Base-by-base conservation (phyloP, 345 rosid species). In the Mallotus nudiflorus region DNA sequence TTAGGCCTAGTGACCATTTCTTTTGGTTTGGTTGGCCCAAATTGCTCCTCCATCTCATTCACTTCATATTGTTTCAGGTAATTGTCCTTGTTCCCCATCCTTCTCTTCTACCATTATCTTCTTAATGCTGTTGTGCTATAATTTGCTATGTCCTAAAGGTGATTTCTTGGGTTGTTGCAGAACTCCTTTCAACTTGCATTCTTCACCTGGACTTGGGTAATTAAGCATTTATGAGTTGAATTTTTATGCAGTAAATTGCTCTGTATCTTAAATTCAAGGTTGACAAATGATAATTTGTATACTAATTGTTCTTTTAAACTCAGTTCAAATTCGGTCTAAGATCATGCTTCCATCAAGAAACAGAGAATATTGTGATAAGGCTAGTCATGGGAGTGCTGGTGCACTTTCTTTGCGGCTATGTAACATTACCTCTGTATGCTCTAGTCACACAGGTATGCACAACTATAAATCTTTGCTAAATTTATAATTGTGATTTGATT, bases 201-300 rank as follows among this genome's bases (percentile, higher is more conserved):
- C 80, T 90, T 92, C 78, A 87, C 89, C 19, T 90, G 98, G 98
- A 90, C 93, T 73, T 86, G 89, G 83, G 96, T 92, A 87, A 81
- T 83, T n/a, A 52, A 48, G 51, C 35, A 55, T 66, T 12, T 35
- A 55, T 29, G 28, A 37, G 0, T 29, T 49, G 16, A 37, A 59
- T 1, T 15, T 29, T 52, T 11, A 22, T 14, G 5, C n/a, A n/a
- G n/a, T n/a, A 46, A 51, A 66, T 12, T 18, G 49, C 2, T 42
- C 46, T 42, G 46, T 42, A 39, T 9, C 14, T 9, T 42, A 42
- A n/a, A n/a, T n/a, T n/a, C n/a, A n/a, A n/a, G n/a, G n/a, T n/a
- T n/a, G n/a, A n/a, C n/a, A n/a, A n/a, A n/a, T n/a, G n/a, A n/a
- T n/a, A n/a, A n/a, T n/a, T n/a, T n/a, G n/a, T n/a, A 42, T 42